Evolutionary conservation across 192 early-diverging fungal genomes (phyloP).

Genomic region (Entophlyctis luteolus): DNA sequence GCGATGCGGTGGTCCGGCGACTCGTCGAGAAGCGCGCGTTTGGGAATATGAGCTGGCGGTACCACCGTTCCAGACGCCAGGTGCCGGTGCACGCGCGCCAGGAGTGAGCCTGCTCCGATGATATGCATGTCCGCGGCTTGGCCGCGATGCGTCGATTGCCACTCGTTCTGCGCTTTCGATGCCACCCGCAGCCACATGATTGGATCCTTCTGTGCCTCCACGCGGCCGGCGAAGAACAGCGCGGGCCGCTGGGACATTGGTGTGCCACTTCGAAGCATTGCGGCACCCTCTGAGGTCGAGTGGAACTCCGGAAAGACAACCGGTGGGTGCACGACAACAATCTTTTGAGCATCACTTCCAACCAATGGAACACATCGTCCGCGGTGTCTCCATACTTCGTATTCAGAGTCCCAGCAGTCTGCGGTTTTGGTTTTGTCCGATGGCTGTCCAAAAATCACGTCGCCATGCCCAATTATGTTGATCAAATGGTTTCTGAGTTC

Average conservation of each 20-base stretch:
- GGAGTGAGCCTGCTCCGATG: conserved; percentile 10
- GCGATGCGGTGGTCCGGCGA: too few relatives aligned
- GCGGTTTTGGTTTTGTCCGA: neutral
- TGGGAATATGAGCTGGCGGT: too few relatives aligned
- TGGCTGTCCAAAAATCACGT: conserved; percentile 11
- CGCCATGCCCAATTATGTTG: conserved; percentile 20
- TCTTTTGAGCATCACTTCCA: neutral
- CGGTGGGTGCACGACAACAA: conserved; percentile 21
- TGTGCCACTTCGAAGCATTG: neutral
- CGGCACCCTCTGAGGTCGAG: neutral
- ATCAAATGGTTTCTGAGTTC: conserved; percentile 15
- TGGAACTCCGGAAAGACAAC: conserved; percentile 21
- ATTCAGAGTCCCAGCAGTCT: neutral
- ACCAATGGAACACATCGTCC: conserved; percentile 8
- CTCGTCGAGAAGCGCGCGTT: too few relatives aligned
- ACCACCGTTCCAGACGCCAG: too few relatives aligned
- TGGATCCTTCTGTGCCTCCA: conserved; percentile 32
- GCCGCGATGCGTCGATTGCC: neutral
- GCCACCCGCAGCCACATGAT: conserved; percentile 22
- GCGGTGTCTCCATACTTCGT: neutral
- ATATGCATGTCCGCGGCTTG: neutral
- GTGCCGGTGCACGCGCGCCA: too few relatives aligned
- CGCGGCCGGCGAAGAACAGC: conserved; percentile 22
- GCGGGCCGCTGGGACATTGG: neutral
- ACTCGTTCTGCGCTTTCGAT: neutral